These are phyloP conservation scores for Hansenula anomala DNA, from an alignment of 1,139 yeast species.

Conservation along the genomic window DNA sequence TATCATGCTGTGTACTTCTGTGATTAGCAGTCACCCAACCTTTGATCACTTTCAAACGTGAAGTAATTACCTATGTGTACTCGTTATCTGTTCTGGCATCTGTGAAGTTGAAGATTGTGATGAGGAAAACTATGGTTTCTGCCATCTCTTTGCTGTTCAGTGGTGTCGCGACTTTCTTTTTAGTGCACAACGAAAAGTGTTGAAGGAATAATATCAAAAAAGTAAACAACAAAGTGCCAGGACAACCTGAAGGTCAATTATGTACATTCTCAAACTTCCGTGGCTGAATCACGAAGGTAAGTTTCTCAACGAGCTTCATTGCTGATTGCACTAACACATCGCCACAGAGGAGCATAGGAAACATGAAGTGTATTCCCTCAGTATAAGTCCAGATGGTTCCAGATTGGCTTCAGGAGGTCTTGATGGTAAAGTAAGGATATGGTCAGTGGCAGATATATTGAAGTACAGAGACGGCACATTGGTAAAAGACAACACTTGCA, in stretches of 20 bases:
- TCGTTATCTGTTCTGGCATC: too few species aligned
- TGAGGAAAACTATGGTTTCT: too few species aligned
- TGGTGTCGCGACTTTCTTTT: too few species aligned
- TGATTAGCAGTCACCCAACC: too few species aligned
- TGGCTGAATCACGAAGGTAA: slow-evolving; percentile 74
- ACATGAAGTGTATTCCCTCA: slow-evolving; percentile 82
- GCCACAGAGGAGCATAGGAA: slow-evolving; percentile 63
- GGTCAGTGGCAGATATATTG: slow-evolving; percentile 67
- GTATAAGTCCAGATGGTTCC: slow-evolving; percentile 75
- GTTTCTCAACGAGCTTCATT: background rate
- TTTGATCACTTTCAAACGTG: too few species aligned
- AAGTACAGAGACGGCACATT: slow-evolving; percentile 22
- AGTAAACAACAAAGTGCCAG: too few species aligned
- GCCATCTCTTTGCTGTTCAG: too few species aligned
- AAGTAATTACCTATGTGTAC: background rate
- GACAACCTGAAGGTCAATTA: too few species aligned
- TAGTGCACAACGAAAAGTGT: too few species aligned
- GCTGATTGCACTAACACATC: background rate
- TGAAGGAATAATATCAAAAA: too few species aligned
- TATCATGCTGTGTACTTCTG: too few species aligned
- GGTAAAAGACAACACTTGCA: slow-evolving; percentile 32
- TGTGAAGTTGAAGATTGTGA: background rate
- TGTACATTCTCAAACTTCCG: slow-evolving; percentile 79
- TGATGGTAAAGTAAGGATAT: slow-evolving; percentile 88
- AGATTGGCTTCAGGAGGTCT: slow-evolving; percentile 92